Conservation (phyloP, 148 eudicot genomes). For the Dianthus caryophyllus region DNA sequence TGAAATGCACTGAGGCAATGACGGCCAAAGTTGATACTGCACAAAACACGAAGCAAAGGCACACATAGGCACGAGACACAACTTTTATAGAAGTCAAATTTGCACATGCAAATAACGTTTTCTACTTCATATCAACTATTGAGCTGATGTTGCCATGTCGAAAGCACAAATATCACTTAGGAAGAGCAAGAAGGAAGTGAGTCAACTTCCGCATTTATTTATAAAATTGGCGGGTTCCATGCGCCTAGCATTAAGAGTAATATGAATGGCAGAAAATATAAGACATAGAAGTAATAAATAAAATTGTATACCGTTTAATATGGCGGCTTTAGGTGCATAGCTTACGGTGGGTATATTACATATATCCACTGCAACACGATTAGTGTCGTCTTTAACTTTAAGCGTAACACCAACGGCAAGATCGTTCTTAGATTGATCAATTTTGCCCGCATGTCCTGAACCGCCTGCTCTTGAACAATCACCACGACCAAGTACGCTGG, state of each 20-base stretch:
- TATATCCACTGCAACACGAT: constrained; percentile 37
- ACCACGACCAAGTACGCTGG: constrained; percentile 44
- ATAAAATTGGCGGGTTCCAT: not conserved
- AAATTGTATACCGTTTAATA: constrained; percentile 41
- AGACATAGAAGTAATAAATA: constrained; percentile 1
- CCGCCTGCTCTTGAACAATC: constrained; percentile 28
- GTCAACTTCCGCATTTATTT: not conserved
- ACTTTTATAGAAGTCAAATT: no score
- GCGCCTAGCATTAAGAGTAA: not conserved
- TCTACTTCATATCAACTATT: no score
- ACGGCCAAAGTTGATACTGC: no score
- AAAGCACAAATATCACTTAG: not conserved
- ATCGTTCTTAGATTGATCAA: constrained; percentile 18
- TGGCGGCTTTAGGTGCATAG: constrained; percentile 41
- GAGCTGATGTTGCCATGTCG: not conserved
- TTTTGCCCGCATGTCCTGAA: constrained; percentile 40
- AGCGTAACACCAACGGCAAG: constrained; percentile 36
- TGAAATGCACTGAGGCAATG: no score
- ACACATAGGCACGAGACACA: no score
- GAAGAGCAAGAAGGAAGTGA: not conserved
- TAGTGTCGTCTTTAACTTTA: constrained; percentile 32
- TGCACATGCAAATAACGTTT: no score
- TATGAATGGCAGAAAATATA: not conserved
- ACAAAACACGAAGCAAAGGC: no score
- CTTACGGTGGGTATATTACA: constrained; percentile 46